A percentile compares a stretch with the other conserved stretches of the same genome.
phyloP scores from a whole-genome alignment of 2,329 filamentous ascomycete species.

The Cyclaneusma minus region DNA sequence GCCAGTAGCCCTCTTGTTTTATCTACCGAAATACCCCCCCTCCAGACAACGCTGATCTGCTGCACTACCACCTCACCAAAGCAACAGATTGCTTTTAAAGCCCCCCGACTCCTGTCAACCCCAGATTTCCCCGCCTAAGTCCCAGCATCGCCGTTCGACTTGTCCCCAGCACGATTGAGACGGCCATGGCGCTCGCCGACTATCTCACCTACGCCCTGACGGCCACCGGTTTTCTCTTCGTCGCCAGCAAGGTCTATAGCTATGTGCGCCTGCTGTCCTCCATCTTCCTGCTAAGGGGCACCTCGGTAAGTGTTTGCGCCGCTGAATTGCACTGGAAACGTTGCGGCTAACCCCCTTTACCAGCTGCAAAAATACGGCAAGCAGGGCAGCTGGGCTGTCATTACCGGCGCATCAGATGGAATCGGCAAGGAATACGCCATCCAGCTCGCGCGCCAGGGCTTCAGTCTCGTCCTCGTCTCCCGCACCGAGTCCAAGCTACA shows the following conservation, averaged over 20 bases:
- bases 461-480: slow-evolving; percentile 88
- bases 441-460: slow-evolving; percentile 80
- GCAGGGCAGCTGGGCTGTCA: slow-evolving; percentile 82
- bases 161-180: no score
- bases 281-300: slow-evolving; percentile 51
- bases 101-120: no score
- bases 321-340: slow-evolving; percentile 5
- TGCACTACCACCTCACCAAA: no score
- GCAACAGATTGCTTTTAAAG: no score
- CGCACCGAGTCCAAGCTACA: slow-evolving; percentile 89
- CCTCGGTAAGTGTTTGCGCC: slow-evolving; percentile 31
- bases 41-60: no score
- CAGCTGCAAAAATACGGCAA: slow-evolving; percentile 83
- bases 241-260: slow-evolving; percentile 39
- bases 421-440: slow-evolving; percentile 92
- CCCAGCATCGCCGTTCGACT: no score
- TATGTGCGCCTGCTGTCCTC: slow-evolving; percentile 47
- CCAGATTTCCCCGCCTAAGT: no score
- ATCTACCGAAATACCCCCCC: no score
- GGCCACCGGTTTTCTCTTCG: slow-evolving; percentile 40
- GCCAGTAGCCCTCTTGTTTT: no score
- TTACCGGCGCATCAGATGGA: slow-evolving; percentile 92
- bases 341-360: slow-evolving; percentile 6
- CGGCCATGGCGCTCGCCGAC: slow-evolving; percentile 14
- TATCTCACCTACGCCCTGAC: slow-evolving; percentile 29